phyloP scores from a whole-genome alignment of 2,329 filamentous ascomycete species.

The Gaeumannomyces tritici region DNA sequence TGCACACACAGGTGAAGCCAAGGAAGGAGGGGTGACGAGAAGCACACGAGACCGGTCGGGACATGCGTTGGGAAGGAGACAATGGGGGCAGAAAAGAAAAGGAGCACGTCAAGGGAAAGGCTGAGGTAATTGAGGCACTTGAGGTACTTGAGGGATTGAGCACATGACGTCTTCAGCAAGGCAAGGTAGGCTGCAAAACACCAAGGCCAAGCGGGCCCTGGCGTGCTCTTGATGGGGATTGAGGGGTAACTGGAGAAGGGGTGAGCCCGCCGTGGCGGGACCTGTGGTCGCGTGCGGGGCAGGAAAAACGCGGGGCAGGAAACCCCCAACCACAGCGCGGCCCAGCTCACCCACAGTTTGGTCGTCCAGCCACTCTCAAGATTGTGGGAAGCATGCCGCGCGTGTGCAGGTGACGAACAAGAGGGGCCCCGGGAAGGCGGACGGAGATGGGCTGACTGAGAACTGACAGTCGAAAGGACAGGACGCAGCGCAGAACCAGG shows the following conservation, averaged over 20 bases:
- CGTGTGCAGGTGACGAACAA: not conserved
- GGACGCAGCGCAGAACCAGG: too few relatives aligned
- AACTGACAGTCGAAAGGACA: not conserved
- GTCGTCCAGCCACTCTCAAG: not conserved
- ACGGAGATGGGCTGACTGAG: not conserved
- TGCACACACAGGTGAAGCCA: not conserved
- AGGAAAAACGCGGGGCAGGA: too few relatives aligned
- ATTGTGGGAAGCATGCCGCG: slow-evolving; percentile 8
- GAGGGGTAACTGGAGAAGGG: not conserved
- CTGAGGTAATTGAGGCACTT: not conserved
- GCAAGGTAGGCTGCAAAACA: not conserved
- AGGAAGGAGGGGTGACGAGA: not conserved
- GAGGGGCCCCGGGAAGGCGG: not conserved
- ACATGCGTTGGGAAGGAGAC: not conserved
- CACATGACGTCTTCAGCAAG: not conserved
- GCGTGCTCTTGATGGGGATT: not conserved
- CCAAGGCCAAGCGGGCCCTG: not conserved
- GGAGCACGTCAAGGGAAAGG: too few relatives aligned
- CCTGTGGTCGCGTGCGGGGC: not conserved
- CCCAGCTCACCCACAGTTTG: not conserved
- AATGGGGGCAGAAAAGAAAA: not conserved
- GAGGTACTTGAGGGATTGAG: not conserved
- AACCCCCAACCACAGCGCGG: not conserved
- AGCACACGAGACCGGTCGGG: not conserved
- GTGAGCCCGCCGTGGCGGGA: not conserved